These are phyloP conservation scores for Lachancea fermentati DNA, from an alignment of 805 yeast species.

Conservation along the genomic window DNA sequence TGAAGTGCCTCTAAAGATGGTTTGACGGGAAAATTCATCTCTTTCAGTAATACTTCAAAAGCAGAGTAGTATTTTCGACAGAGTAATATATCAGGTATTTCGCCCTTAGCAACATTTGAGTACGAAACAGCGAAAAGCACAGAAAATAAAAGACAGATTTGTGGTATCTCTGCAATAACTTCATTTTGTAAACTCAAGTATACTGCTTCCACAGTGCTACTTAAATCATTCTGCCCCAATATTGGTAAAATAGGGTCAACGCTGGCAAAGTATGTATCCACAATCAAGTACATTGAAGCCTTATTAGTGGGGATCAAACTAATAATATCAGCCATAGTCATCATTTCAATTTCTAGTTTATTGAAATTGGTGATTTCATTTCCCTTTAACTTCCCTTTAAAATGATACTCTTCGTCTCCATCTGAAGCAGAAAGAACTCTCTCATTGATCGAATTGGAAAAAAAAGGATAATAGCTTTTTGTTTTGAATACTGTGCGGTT, in stretches of 20 bases:
- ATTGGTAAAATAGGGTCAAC: slow-evolving; percentile 28
- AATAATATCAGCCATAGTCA: slow-evolving; percentile 15
- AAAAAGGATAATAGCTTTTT: slow-evolving; percentile 24
- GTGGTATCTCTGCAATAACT: slow-evolving; percentile 8
- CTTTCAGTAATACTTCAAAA: slow-evolving; percentile 15
- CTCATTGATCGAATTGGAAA: slow-evolving; percentile 20
- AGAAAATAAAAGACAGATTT: slow-evolving; percentile 17
- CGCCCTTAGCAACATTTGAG: slow-evolving; percentile 23
- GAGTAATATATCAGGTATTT: slow-evolving; percentile 17
- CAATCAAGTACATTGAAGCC: slow-evolving; percentile 12
- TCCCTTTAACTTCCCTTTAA: slow-evolving; percentile 10
- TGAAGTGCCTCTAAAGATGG: slow-evolving; percentile 23
- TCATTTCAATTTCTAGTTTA: slow-evolving; percentile 6
- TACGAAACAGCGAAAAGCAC: slow-evolving; percentile 23
- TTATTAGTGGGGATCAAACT: slow-evolving; percentile 16
- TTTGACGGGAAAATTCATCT: slow-evolving; percentile 17
- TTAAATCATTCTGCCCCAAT: slow-evolving; percentile 11
- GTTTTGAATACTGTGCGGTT: slow-evolving; percentile 15
- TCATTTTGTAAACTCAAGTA: slow-evolving; percentile 6
- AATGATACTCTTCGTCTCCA: neutral
- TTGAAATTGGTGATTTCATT: slow-evolving; percentile 22
- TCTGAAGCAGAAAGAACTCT: slow-evolving; percentile 12
- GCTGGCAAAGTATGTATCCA: slow-evolving; percentile 19
- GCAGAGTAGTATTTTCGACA: slow-evolving; percentile 24
- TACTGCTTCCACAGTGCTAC: slow-evolving; percentile 6